These are phyloP conservation scores for Gossypium sturtianum DNA, from an alignment of 345 rosid species.

Conservation along the genomic window DNA sequence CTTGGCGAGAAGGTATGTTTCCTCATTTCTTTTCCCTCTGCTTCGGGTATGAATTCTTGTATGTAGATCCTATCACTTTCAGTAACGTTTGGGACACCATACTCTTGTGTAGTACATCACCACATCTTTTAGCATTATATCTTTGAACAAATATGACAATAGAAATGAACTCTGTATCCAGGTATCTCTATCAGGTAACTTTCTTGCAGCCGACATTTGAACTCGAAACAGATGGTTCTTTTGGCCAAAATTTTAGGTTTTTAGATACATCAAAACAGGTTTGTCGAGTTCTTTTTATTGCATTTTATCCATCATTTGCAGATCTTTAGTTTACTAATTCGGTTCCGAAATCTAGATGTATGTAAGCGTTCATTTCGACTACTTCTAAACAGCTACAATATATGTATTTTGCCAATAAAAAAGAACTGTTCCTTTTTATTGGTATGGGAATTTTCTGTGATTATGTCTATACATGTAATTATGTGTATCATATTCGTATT, in stretches of 20 bases:
- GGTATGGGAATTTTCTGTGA: not conserved
- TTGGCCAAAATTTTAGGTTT: not conserved
- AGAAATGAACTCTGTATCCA: slow-evolving; percentile 22
- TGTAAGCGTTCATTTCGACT: not conserved
- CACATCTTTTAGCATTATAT: not conserved
- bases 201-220: slow-evolving; percentile 76
- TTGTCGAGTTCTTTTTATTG: not conserved
- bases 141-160: not conserved
- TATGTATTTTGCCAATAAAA: not conserved
- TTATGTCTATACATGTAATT: too few species aligned
- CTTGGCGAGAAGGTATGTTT: slow-evolving; percentile 81
- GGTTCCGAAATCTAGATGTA: not conserved
- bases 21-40: not conserved
- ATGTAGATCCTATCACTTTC: not conserved
- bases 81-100: not conserved
- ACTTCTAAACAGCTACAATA: not conserved
- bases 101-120: too few species aligned
- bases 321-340: not conserved
- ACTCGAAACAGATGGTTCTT: not conserved
- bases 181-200: slow-evolving; percentile 73
- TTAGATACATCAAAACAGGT: not conserved
- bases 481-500: too few species aligned
- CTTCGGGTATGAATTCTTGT: not conserved
- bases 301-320: not conserved
- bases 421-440: not conserved